Evolutionary conservation across 2,329 filamentous ascomycete genomes (phyloP), one percentile per base, ranked within the genome.

Genomic region (Fusarium ambrosium): DNA sequence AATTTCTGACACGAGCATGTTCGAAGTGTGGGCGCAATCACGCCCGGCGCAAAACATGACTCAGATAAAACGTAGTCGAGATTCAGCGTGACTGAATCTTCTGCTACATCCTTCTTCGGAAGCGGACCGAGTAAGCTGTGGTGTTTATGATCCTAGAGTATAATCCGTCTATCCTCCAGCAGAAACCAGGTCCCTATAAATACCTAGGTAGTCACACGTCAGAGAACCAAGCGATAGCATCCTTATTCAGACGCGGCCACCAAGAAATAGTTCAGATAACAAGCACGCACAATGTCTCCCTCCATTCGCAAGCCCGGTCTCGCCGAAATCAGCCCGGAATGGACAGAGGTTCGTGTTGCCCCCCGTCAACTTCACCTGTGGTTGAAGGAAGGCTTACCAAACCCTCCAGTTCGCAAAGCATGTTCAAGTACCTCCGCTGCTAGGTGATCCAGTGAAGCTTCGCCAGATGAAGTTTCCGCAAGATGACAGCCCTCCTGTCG

Each of bases 81-180:
- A 13, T 13, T 22, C 0, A 14, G 20, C 13, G 11, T 22, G 20
- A 45, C 11, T 45, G 11, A 14, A 4, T 45, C 6, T 45, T 45
- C 1, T 16, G 11, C 16, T 45, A 2, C 2, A 2, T 8, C 22
- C 16, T 45, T 22, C 3, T 22, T 22, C 41, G 20, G 41, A 22
- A 45, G 41, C 41, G 20, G 41, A 22, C 41, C 20, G 41, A 45
- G n/a, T 2, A 6, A 14, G 41, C 14, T 14, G 20, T 43, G n/a
- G 4, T 10, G n/a, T 22, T 7, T 2, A 7, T 20, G 6, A 13
- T 13, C 2, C 18, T 2, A 11, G 2, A 3, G 39, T 41, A 2
- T 4, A 9, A 39, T 39, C 8, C 2, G n/a, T 11, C 4, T 22
- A 3, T 22, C 3, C 11, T 22, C n/a, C 7, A n/a, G 39, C 39